These are phyloP conservation scores for Fraxinus paxiana DNA, from an alignment of 305 asterid genomes.

Conservation along the genomic window DNA sequence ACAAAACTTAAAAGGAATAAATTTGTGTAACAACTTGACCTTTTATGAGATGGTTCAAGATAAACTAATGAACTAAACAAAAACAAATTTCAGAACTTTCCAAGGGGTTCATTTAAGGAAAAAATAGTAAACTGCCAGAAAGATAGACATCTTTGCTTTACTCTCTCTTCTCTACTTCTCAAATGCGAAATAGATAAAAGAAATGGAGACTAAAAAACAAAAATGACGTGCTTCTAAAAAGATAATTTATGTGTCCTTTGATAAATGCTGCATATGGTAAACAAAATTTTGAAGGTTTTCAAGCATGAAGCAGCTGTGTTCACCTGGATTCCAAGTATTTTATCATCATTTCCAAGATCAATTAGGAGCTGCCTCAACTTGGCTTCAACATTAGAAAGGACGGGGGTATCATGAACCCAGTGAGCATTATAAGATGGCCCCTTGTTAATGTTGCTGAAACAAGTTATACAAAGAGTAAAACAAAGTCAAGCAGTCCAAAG, in stretches of 20 bases:
- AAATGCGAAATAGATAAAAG: background rate
- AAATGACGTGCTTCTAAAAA: background rate
- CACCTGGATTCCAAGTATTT: constrained; percentile 98
- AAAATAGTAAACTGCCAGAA: background rate
- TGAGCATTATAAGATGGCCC: constrained; percentile 60
- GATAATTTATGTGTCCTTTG: background rate
- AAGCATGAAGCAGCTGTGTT: constrained; percentile 12
- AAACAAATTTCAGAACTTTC: background rate
- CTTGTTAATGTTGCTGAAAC: constrained; percentile 64
- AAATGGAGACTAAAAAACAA: background rate
- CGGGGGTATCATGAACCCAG: constrained; percentile 80
- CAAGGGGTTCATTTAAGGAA: background rate
- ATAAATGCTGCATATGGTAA: background rate
- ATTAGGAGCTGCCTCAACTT: constrained; percentile 76
- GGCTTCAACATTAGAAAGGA: constrained; percentile 73
- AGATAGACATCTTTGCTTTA: background rate
- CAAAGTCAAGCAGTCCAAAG: constrained; percentile 23
- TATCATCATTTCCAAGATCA: constrained; percentile 79
- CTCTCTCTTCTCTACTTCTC: background rate
- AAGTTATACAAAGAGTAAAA: constrained; percentile 25
- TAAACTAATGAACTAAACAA: background rate
- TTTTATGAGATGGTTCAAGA: background rate
- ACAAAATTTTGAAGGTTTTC: constrained; percentile 2
- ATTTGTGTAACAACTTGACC: background rate
- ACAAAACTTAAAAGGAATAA: background rate